Evolutionary conservation across 768 basidiomycete genomes (phyloP).

Genomic region (Suillus cothurnatus): DNA sequence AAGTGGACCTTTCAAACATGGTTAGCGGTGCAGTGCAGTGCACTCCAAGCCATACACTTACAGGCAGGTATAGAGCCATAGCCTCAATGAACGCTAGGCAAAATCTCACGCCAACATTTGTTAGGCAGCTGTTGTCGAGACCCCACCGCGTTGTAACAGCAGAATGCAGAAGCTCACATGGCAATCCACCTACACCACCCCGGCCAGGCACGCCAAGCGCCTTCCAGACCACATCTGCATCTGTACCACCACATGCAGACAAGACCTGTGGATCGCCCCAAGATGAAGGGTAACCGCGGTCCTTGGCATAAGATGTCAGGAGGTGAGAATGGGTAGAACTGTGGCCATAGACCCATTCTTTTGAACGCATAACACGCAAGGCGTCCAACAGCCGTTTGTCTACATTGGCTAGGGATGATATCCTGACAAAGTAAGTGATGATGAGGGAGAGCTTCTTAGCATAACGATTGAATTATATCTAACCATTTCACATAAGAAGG

Average conservation of each 20-base stretch:
- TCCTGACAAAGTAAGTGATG: slow-evolving; percentile 41
- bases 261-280: slow-evolving; percentile 66
- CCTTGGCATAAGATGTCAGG: slow-evolving; percentile 47
- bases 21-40: neutral
- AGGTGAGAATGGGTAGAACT: slow-evolving; percentile 44
- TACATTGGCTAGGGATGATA: slow-evolving; percentile 65
- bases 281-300: slow-evolving; percentile 57
- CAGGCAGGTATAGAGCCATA: slow-evolving; percentile 69
- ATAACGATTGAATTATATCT: neutral
- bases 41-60: slow-evolving; percentile 37
- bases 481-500: slow-evolving; percentile 64
- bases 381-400: slow-evolving; percentile 59
- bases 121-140: slow-evolving; percentile 56
- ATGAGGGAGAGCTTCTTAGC: neutral
- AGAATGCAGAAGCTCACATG: slow-evolving; percentile 76
- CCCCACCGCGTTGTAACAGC: slow-evolving; percentile 48
- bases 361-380: slow-evolving; percentile 54
- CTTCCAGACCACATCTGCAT: slow-evolving; percentile 58
- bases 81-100: slow-evolving; percentile 62
- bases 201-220: slow-evolving; percentile 54
- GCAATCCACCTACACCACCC: slow-evolving; percentile 64
- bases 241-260: slow-evolving; percentile 62
- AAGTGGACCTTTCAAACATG: slow-evolving; percentile 65
- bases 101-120: slow-evolving; percentile 58
- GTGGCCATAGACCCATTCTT: slow-evolving; percentile 61